Percentiles rank a stretch among this genome's conserved stretches.
These are phyloP conservation scores for Elaeis guineensis DNA, from an alignment of 176 grass and related monocot genomes.

Conservation along the genomic window DNA sequence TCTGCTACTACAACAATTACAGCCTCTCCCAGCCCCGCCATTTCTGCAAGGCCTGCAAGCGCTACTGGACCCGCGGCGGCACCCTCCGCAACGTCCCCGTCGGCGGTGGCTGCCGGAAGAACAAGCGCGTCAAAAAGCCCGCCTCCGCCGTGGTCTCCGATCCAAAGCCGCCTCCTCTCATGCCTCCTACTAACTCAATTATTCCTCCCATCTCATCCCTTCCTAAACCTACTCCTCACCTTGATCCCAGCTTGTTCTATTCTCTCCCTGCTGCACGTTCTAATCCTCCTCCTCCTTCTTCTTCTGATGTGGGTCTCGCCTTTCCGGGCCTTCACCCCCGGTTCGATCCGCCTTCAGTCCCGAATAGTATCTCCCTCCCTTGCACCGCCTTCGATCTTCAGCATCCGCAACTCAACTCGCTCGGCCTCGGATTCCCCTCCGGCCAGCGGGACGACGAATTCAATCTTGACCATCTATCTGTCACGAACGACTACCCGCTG, in stretches of 20 bases:
- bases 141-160: background rate
- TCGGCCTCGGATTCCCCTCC: background rate
- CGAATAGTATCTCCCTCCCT: background rate
- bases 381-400: conserved; percentile 3
- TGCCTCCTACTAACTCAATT: background rate
- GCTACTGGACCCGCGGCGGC: conserved; percentile 19
- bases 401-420: conserved; percentile 5
- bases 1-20: conserved; percentile 99
- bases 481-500: background rate
- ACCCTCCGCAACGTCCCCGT: conserved; percentile 23
- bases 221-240: too few relatives aligned
- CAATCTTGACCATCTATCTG: background rate
- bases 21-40: conserved; percentile 53
- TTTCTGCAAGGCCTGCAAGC: conserved; percentile 21
- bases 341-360: background rate
- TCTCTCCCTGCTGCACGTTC: too few relatives aligned
- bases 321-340: too few relatives aligned
- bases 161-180: background rate
- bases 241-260: too few relatives aligned
- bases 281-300: too few relatives aligned
- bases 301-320: too few relatives aligned
- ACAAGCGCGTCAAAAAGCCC: conserved; percentile 7
- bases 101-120: conserved; percentile 18
- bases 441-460: background rate
- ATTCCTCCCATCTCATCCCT: background rate